These are phyloP conservation scores for Phaeolepiota aurea DNA, from an alignment of 768 basidiomycete species.

Conservation along the genomic window DNA sequence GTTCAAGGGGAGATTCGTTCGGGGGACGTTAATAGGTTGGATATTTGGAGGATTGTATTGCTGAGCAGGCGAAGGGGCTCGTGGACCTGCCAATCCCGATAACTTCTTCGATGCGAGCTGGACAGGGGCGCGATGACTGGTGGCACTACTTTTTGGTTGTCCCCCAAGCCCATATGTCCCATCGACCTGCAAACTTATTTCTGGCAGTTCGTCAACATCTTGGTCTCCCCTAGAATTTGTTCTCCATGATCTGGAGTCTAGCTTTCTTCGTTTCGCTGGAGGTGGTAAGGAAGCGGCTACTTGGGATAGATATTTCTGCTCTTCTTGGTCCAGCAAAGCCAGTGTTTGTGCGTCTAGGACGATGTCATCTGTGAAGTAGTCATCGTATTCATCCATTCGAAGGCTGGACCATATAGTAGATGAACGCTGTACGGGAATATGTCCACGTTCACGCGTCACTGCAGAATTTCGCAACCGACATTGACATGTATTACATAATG, in stretches of 20 bases:
- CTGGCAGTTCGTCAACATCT: slow-evolving; percentile 44
- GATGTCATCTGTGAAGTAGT: slow-evolving; percentile 57
- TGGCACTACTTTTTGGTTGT: too few species aligned
- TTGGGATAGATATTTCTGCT: slow-evolving; percentile 31
- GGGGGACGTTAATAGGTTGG: too few species aligned
- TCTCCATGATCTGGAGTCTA: slow-evolving; percentile 34
- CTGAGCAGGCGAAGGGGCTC: too few species aligned
- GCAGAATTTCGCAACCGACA: too few species aligned
- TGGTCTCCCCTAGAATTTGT: slow-evolving; percentile 18
- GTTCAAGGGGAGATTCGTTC: too few species aligned
- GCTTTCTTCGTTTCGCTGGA: slow-evolving; percentile 35
- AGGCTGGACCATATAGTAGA: not conserved
- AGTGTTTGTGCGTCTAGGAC: slow-evolving; percentile 54
- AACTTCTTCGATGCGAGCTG: too few species aligned
- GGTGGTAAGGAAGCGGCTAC: slow-evolving; percentile 9
- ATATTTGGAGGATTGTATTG: too few species aligned
- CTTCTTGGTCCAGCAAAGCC: slow-evolving; percentile 53
- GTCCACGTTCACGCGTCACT: too few species aligned
- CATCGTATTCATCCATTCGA: slow-evolving; percentile 55
- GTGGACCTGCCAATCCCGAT: too few species aligned
- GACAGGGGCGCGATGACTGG: too few species aligned
- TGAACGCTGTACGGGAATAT: not conserved
- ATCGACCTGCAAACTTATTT: slow-evolving; percentile 51
- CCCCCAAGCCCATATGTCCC: slow-evolving; percentile 49
- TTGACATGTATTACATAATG: slow-evolving; percentile 7